Base-by-base conservation (phyloP, 306 rosid species). In the Prunus dulcis region DNA sequence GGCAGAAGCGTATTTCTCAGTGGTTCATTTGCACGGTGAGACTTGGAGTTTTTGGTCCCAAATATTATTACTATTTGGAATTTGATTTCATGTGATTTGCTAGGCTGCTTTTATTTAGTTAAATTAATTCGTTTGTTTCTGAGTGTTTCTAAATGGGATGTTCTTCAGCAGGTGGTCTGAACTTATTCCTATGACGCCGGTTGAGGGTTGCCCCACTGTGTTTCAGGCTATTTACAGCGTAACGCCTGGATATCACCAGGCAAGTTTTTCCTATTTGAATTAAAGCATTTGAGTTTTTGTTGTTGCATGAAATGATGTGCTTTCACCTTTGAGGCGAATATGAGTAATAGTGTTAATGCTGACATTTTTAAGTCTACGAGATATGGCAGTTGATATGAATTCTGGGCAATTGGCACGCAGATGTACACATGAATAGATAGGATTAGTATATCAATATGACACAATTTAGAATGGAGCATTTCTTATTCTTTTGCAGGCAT, bases 211-310 rank as follows among this genome's bases (percentile, higher is more conserved):
- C 76, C 95, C 97, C 46, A 89, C 95, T 53, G 97, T 95, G 76
- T 95, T 90, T 83, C 99, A 90, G 89, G 93, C 92, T 46, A 86
- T 95, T 75, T 89, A 89, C 83, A 89, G 90, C 80, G 84, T 92
- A 79, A 60, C 83, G 72, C 99, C 99, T 4, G 99, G 99, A 74
- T 83, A 77, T 78, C 97, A 95, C 76, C 97, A 95, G 97, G 98
- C 91, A 56, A 85, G 91, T 75, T 76, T 77, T 63, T 81, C 72
- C 64, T 79, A 34, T 57, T 64, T 67, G 50, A 61, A 64, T 17
- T 38, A 11, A 64, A 20, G 56, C 55, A 46, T 67, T 67, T 67
- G 20, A 67, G 45, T 12, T 12, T 7, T 43, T 66, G 19, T 20
- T 41, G 52, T 66, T 19, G 18, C 1, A 12, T 41, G 14, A 66